Base-by-base conservation (phyloP, 345 rosid genomes). In the Mercurialis annua region DNA sequence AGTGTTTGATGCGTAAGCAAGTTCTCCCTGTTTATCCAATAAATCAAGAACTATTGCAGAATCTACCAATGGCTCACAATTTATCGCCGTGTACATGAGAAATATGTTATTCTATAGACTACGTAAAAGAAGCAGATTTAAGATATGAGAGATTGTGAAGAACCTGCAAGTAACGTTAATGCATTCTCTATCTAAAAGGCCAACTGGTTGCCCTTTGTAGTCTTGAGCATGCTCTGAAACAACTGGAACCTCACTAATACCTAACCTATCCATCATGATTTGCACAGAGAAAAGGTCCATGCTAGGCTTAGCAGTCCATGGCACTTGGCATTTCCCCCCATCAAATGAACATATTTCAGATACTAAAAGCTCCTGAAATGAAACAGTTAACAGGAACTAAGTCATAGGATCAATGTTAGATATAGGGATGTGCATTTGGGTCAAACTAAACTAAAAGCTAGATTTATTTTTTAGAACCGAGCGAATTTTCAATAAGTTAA, bases 151-250 rank as follows among this genome's bases (percentile, higher is more conserved):
- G 61, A 66, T 42, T 53, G 62, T n/a, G 56, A 61, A 65, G 56
- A 67, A 92, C 92, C 96, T 88, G 86, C 74, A 84, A 57, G 90
- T 82, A 54, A 92, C 56, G 57, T 70, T 75, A 80, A 92, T 88
- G 69, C 93, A 83, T 72, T 90, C 92, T 77, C 71, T 82, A 78
- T 92, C 98, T 52, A 92, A 66, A 80, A 90, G 78, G 52, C 98
- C 98, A 76, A 92, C 88, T 64, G 86, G 83, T 59, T 67, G 78
- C 64, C 82, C 81, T 66, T 68, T 77, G 51, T 48, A 68, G 65
- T 71, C 82, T 71, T 82, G 67, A 51, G 63, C 72, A 50, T 74
- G 70, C 48, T 86, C 87, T 17, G 84, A 81, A 77, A 90, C 82
- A 53, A 92, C 93, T 48, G 97, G 90, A 71, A 83, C 85, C 43